Evolutionary conservation across 768 basidiomycete genomes (phyloP).

Genomic region (Dioszegia hungarica): DNA sequence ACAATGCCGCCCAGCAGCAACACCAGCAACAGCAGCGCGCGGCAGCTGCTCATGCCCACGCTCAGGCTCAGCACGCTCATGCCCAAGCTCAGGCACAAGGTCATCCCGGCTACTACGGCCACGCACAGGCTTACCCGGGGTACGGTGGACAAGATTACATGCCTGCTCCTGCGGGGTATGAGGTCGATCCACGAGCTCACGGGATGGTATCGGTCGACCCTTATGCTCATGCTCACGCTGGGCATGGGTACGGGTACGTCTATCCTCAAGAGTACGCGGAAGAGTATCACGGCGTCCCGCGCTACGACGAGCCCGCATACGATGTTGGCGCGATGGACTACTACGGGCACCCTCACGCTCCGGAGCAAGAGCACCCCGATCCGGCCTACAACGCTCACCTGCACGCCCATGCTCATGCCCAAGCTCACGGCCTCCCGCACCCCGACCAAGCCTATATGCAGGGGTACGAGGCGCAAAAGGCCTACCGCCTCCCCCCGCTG

Average conservation of each 20-base stretch:
- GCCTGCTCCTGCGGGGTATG: background rate
- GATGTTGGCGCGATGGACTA: background rate
- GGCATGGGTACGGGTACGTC: constrained; percentile 14
- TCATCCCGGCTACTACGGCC: background rate
- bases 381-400: too few species aligned
- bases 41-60: constrained; percentile 11
- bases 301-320: too few species aligned
- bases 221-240: too few species aligned
- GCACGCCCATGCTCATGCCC: too few species aligned
- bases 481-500: constrained; percentile 1
- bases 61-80: constrained; percentile 4
- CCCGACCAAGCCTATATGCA: background rate
- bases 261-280: background rate
- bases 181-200: background rate
- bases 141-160: background rate
- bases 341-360: background rate
- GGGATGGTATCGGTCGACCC: too few species aligned
- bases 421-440: background rate
- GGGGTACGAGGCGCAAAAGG: background rate
- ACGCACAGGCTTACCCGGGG: too few species aligned
- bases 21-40: constrained; percentile 15
- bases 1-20: constrained; percentile 25
- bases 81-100: background rate
- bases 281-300: too few species aligned
- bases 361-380: too few species aligned